A percentile compares a stretch with the other conserved stretches of the same genome.
Conservation (phyloP, 805 yeast species). For the Helenozyma rhizophorensis region DNA sequence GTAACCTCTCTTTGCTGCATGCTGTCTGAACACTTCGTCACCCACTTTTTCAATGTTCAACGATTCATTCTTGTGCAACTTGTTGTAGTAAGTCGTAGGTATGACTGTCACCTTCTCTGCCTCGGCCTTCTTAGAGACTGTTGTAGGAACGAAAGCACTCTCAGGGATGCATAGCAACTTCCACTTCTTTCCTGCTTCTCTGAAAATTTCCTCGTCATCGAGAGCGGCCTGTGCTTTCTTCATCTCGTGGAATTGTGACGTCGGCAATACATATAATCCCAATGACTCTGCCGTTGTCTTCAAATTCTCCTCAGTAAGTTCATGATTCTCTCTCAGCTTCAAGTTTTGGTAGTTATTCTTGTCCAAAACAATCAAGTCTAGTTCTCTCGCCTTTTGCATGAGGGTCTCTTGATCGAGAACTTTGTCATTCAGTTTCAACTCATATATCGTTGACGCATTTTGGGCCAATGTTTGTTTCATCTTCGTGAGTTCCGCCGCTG, state of each 20-base stretch:
- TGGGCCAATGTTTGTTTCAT: slow-evolving; percentile 12
- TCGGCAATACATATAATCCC: slow-evolving; percentile 35
- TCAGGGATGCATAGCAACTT: slow-evolving; percentile 57
- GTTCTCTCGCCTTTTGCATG: slow-evolving; percentile 11
- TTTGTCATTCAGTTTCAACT: slow-evolving; percentile 13
- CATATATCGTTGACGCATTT: slow-evolving; percentile 25
- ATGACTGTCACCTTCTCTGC: slow-evolving; percentile 54
- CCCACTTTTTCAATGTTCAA: slow-evolving; percentile 42
- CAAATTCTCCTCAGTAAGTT: slow-evolving; percentile 18
- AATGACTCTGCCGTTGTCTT: slow-evolving; percentile 35
- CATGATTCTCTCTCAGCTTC: slow-evolving; percentile 7
- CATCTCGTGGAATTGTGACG: slow-evolving; percentile 23
- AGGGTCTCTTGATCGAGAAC: slow-evolving; percentile 19
- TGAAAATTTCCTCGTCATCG: slow-evolving; percentile 23
- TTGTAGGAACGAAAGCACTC: slow-evolving; percentile 58
- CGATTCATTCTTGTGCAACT: slow-evolving; percentile 44
- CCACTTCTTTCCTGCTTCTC: slow-evolving; percentile 36
- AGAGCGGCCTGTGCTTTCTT: slow-evolving; percentile 15
- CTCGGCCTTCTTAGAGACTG: slow-evolving; percentile 53
- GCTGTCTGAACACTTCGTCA: slow-evolving; percentile 41
- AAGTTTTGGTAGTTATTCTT: slow-evolving; percentile 13
- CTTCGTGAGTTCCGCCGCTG: slow-evolving; percentile 10
- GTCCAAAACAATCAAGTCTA: slow-evolving; percentile 13
- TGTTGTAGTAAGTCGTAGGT: slow-evolving; percentile 61
- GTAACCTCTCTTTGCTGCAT: slow-evolving; percentile 50